A percentile compares a stretch with the other conserved stretches of the same genome.
These are phyloP conservation scores for Samsoniella hepiali DNA, from an alignment of 2,329 filamentous ascomycete species.

Conservation along the genomic window DNA sequence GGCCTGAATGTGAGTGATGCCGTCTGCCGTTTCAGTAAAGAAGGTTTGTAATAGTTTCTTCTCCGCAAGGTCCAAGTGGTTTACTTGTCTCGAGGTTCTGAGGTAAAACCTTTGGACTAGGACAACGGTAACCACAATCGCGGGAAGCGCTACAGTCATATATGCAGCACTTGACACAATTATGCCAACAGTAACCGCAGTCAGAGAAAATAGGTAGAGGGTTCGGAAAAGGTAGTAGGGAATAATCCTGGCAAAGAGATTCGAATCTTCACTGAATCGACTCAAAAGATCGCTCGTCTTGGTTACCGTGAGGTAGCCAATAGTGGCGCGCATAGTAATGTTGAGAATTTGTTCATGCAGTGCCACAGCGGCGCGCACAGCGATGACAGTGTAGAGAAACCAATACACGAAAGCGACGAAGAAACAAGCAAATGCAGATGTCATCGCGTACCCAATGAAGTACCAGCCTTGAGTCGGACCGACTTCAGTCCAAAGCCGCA, in stretches of 20 bases:
- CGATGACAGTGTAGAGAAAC: not conserved
- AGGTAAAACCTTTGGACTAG: constrained; percentile 1
- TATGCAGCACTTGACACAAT: not conserved
- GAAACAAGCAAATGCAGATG: not conserved
- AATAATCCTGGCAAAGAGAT: not conserved
- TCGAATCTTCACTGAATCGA: not conserved
- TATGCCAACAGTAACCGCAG: not conserved
- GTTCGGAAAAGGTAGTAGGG: not conserved
- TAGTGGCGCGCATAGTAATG: not conserved
- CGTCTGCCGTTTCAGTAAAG: not conserved
- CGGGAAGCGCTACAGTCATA: not conserved
- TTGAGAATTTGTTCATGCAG: not conserved
- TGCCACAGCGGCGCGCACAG: not conserved
- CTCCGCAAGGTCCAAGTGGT: not conserved
- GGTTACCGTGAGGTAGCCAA: not conserved
- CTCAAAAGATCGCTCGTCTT: not conserved
- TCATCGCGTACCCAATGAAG: not conserved
- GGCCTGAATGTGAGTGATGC: not conserved
- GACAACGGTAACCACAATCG: not conserved
- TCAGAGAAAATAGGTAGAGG: not conserved
- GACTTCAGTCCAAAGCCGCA: not conserved
- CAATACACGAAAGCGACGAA: not conserved
- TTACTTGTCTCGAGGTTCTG: constrained; percentile 2
- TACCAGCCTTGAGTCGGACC: not conserved
- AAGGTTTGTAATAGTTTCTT: not conserved